Base-by-base conservation (phyloP, 495 filamentous ascomycete species). In the Friedmanniomyces endolithicus region DNA sequence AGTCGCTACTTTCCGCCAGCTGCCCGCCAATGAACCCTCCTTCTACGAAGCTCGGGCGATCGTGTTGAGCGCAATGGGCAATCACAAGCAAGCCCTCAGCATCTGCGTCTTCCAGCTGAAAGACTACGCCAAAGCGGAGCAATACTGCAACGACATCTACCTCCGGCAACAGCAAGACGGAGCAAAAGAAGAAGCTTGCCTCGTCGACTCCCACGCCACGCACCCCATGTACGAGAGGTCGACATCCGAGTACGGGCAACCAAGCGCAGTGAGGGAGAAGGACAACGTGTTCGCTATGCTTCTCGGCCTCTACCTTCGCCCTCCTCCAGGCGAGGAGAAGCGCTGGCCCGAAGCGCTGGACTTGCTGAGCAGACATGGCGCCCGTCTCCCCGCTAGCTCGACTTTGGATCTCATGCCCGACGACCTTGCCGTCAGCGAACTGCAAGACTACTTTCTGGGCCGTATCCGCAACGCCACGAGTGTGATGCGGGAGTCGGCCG, bases 31-130 rank as follows among this genome's bases (percentile, higher is more conserved):
- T 55, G 83, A 95, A 67, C 78, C 89, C 0, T 74, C 80, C 14
- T 94, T 92, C 66, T 94, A 84, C 70, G 92, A 97, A 68, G 83
- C 88, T 4, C 83, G 89, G 50, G 94, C 94, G 20, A 83, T 96
- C 31, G 83, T 97, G 9, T 81, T 97, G 29, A 88, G 87, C 68
- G 94, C 94, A 61, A 94, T 99, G 87, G 88, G 86, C 9, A 85
- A 89, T 55, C 90, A 99, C 70, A 85, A 87, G 65, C 88, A 95
- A 66, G 90, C 94, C 0, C 70, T 99, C 20, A 85, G 90, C 67
- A 94, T 97, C 23, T 99, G 95, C 65, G 90, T 97, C 12, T 99
- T 95, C 72, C 90, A 90, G 62, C 75, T 99, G 53, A 70, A 85
- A 54, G 84, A 92, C 65, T 87, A 87, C 56, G 74, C 72, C 2